Base-by-base conservation (phyloP, 352 stramenopile genomes). In the Phytophthora pseudosyringae region DNA sequence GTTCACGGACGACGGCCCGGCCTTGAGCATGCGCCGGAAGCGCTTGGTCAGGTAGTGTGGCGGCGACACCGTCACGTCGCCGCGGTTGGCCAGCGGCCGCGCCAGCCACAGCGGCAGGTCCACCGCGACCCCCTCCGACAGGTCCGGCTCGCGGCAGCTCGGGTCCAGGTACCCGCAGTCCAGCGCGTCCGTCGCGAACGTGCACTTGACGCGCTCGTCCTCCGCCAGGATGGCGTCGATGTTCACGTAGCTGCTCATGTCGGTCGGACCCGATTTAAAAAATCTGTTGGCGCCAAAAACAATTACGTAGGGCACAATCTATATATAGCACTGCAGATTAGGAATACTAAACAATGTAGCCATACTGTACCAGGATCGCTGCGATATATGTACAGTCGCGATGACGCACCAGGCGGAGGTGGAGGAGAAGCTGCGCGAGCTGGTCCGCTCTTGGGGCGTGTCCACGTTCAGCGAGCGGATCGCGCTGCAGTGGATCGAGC, bases 1-100 rank as follows among this genome's bases (percentile, higher is more conserved):
- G 44, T 93, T 95, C 4, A 93, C 76, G 4, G 80, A 76, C 32
- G 83, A 78, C 15, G 87, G 85, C 0, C 87, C 87, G 12, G 87
- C 87, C 58, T 93, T 90, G 38, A 95, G 80, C 80, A 94, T 87
- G 48, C 86, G 83, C 0, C 87, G 83, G 61, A 93, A 95, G 46
- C 85, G 87, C 69, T 71, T 76, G 35, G 73, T 86, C 39, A 95
- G 69, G 60, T 73, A 94, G 52, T 78, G 71, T 29, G 87, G 87
- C 47, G 83, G 67, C 40, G 84, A 70, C 52, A 93, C 57, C 7
- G 60, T 56, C 38, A 93, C 85, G 59, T 90, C 76, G 4, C 75
- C 81, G 21, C 75, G 80, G 13, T 65, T 39, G 10, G 76, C 71
- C 25, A 95, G 71, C 41, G 80, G 67, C 44, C 76, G 71, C n/a